Evolutionary conservation across 1,284 basidiomycete species (phyloP), one percentile per base, ranked within the genome.

Genomic region (Moesziomyces sp.): DNA sequence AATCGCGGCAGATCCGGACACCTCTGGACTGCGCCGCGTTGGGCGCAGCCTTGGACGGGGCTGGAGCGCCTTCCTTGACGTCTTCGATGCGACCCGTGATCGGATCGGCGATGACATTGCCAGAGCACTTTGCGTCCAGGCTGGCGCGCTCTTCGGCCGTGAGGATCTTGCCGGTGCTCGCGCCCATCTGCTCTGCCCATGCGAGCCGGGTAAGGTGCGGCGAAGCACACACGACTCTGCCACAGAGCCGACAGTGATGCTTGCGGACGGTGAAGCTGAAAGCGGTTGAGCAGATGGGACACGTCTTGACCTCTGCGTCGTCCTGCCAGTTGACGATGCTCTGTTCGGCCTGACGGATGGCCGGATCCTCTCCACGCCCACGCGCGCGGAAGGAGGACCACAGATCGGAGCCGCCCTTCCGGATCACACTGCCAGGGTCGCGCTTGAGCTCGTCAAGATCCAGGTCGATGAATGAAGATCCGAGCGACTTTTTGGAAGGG

Each of bases 171-270:
- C 65, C 65, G n/a, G 64, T 63, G n/a, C 58, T 49, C 11, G 59
- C 34, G 11, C 46, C 62, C 52, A 74, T 52, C 14, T 63, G 63
- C n/a, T 66, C 61, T 11, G 68, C 65, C 71, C 63, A 71, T 11
- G 59, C 55, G 28, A 62, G 35, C 0, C 62, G 56, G 7, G 66
- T 58, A 2, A 84, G 93, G 1, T 91, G 87, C 0, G 94, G 94
- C 3, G 97, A 87, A 0, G 95, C 92, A 81, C 96, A 99, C 3
- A 98, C 90, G 47, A 98, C 92, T 44, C 91, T 88, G 0, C 96
- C 96, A 77, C 96, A 99, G 7, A 98, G 86, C 10, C 97, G 90
- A 84, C 96, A 99, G 83, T 99, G 96, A 78, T 99, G 96, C 85
- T 97, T 97, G 18, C 96, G 90, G 66, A 94, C 96, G 0, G 93